phyloP scores from a whole-genome alignment of 495 filamentous ascomycete species.

The Neurospora sp. region DNA sequence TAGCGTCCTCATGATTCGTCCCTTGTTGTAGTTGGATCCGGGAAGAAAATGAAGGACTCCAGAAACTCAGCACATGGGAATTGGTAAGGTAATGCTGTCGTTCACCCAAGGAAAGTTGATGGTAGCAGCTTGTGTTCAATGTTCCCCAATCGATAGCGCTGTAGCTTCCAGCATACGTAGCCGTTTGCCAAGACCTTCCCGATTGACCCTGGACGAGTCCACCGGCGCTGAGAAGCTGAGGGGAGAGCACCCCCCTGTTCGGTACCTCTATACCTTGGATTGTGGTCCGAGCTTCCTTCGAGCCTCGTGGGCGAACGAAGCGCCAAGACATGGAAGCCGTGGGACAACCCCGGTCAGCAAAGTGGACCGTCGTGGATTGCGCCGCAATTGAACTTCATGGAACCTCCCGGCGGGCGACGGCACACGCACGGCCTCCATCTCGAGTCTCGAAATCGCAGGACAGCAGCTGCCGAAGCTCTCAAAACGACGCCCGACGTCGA shows the following conservation, averaged over 20 bases:
- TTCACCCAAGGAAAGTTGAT: neutral
- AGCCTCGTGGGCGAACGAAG: neutral
- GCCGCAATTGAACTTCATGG: conserved; percentile 9
- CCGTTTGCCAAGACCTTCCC: conserved; percentile 25
- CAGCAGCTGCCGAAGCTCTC: neutral
- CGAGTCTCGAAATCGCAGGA: neutral
- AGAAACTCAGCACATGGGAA: neutral
- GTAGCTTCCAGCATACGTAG: conserved; percentile 26
- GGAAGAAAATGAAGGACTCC: conserved; percentile 8
- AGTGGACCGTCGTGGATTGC: conserved; percentile 11
- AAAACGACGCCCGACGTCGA: neutral
- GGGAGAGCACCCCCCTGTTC: neutral
- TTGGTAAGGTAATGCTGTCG: neutral
- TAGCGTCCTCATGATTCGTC: conserved; percentile 59
- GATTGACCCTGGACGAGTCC: conserved; percentile 2
- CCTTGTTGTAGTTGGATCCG: conserved; percentile 25
- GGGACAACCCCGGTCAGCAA: neutral
- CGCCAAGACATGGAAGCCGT: neutral
- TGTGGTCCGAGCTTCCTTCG: neutral
- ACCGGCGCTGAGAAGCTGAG: conserved; percentile 2
- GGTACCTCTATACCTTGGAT: neutral
- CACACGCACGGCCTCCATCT: neutral
- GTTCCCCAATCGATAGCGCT: neutral
- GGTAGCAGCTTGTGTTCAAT: neutral
- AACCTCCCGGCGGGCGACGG: neutral